phyloP scores from a whole-genome alignment of 2,329 filamentous ascomycete genomes.

The Keithomyces neogunnii region DNA sequence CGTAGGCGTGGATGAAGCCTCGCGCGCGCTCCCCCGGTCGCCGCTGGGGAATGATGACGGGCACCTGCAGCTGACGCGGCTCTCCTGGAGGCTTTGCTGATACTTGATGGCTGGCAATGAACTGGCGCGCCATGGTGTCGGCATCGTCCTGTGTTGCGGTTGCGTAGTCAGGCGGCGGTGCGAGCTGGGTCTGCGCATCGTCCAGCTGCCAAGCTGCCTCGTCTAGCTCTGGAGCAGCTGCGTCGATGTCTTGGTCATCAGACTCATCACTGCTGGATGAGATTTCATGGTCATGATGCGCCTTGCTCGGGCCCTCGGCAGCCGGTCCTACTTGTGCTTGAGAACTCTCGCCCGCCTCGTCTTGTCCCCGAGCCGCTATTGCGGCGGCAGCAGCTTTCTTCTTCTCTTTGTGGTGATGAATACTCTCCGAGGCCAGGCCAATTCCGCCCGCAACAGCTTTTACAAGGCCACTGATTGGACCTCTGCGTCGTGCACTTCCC shows the following conservation, averaged over 20 bases:
- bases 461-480: background rate
- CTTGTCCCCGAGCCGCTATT: background rate
- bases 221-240: constrained; percentile 9
- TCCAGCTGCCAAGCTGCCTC: constrained; percentile 10
- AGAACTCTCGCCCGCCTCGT: background rate
- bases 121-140: constrained; percentile 5
- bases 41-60: constrained; percentile 43
- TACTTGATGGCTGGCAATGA: constrained; percentile 6
- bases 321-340: background rate
- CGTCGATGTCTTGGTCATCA: background rate
- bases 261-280: background rate
- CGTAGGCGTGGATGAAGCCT: constrained; percentile 45
- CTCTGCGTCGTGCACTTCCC: background rate
- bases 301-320: too few relatives aligned
- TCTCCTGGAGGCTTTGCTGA: background rate
- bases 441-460: background rate
- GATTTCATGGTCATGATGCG: background rate
- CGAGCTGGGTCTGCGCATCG: constrained; percentile 6
- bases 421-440: background rate
- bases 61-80: constrained; percentile 24
- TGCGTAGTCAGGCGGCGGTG: constrained; percentile 8
- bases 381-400: background rate
- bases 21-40: constrained; percentile 37
- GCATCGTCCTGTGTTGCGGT: constrained; percentile 5
- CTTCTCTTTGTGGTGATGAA: background rate